phyloP scores from a whole-genome alignment of 2,329 filamentous ascomycete genomes.

The Fusarium torulosum region DNA sequence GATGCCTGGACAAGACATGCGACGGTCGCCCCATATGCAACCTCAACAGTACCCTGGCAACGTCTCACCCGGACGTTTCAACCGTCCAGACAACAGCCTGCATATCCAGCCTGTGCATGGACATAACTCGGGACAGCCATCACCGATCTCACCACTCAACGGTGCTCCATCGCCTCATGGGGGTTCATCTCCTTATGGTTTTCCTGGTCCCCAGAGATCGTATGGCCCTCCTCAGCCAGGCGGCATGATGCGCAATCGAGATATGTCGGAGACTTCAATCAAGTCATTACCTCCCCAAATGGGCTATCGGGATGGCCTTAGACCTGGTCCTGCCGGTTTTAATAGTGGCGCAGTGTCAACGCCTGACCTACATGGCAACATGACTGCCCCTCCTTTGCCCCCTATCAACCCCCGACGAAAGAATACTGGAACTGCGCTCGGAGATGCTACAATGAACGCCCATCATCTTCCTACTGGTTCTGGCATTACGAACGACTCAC shows the following conservation, averaged over 20 bases:
- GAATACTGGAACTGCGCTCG: constrained; percentile 54
- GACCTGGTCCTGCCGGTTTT: constrained; percentile 55
- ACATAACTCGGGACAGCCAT: constrained; percentile 58
- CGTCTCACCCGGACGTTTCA: constrained; percentile 42
- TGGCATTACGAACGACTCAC: constrained; percentile 41
- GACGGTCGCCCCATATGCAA: constrained; percentile 62
- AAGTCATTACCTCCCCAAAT: constrained; percentile 61
- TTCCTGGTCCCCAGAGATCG: constrained; percentile 28
- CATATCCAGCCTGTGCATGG: constrained; percentile 41
- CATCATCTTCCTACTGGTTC: constrained; percentile 43
- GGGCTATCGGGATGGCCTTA: constrained; percentile 53
- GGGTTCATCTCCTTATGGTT: constrained; percentile 30
- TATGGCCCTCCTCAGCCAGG: constrained; percentile 27
- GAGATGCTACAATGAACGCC: constrained; percentile 43
- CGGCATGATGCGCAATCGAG: constrained; percentile 58
- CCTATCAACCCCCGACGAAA: constrained; percentile 70
- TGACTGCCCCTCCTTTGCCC: constrained; percentile 63
- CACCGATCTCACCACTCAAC: constrained; percentile 58
- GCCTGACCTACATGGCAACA: constrained; percentile 54
- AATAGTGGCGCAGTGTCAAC: constrained; percentile 52
- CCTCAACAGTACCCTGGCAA: constrained; percentile 53
- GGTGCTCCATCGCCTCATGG: constrained; percentile 32
- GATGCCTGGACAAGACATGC: constrained; percentile 60
- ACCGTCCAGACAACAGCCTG: constrained; percentile 41
- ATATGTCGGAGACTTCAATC: constrained; percentile 65